Conservation (phyloP, 148 eudicot genomes). For the Euryodendron excelsum region DNA sequence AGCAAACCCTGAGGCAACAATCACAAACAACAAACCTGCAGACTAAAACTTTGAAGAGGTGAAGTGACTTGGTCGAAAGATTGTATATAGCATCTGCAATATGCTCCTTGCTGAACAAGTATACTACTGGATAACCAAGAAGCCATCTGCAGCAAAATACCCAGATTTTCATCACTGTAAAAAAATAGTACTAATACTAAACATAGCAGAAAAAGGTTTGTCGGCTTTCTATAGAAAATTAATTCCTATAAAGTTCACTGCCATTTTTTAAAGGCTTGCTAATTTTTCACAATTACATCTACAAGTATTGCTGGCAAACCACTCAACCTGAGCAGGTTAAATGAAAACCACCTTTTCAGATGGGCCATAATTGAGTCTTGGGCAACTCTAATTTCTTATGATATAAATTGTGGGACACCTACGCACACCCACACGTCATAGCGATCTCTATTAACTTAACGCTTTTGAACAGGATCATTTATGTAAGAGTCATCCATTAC, state of each 20-base stretch:
- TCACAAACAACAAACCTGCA: conserved; percentile 48
- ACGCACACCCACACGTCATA: too few relatives aligned
- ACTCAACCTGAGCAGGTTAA: not conserved
- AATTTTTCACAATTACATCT: not conserved
- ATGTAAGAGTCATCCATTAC: not conserved
- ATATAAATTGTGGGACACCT: not conserved
- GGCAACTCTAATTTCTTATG: not conserved
- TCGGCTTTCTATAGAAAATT: not conserved
- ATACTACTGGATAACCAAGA: conserved; percentile 91
- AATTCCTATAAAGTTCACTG: not conserved
- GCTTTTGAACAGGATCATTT: not conserved
- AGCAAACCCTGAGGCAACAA: not conserved
- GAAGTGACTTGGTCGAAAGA: conserved; percentile 84
- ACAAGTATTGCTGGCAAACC: not conserved
- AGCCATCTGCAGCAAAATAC: conserved; percentile 68
- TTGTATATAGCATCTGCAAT: conserved; percentile 70
- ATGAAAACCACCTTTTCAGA: not conserved
- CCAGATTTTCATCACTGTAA: not conserved
- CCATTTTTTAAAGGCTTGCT: not conserved
- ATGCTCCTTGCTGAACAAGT: conserved; percentile 73
- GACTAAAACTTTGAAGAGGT: conserved; percentile 59
- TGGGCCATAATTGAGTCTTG: not conserved
- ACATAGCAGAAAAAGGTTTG: not conserved
- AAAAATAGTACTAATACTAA: not conserved
- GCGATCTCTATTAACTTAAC: too few relatives aligned